These are phyloP conservation scores for Trichoderma atrobrunneum DNA, from an alignment of 2,329 filamentous ascomycete species.

Conservation along the genomic window DNA sequence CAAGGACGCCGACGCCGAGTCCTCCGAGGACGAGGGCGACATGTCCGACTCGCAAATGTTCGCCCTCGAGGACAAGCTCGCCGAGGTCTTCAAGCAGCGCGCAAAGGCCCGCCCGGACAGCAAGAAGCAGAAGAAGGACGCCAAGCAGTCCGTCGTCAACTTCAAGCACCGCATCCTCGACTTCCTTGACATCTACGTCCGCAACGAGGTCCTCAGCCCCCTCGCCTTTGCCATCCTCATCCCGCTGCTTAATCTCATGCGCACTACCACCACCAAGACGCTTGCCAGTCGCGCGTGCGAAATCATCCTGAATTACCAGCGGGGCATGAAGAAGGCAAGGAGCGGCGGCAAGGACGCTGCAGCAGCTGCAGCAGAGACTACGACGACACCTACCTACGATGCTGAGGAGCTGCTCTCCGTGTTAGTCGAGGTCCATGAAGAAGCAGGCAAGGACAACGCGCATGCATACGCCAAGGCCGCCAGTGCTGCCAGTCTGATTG, in stretches of 20 bases:
- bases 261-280: conserved; percentile 73
- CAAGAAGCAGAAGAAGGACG: conserved; percentile 83
- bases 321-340: conserved; percentile 59
- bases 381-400: background rate
- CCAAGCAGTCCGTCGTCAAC: conserved; percentile 83
- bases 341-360: conserved; percentile 26
- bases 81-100: conserved; percentile 79
- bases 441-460: conserved; percentile 61
- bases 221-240: conserved; percentile 68
- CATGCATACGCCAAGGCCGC: conserved; percentile 72
- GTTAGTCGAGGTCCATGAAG: conserved; percentile 65
- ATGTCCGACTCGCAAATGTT: conserved; percentile 98
- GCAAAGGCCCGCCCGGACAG: conserved; percentile 61
- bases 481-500: conserved; percentile 67
- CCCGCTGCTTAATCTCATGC: conserved; percentile 72
- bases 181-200: conserved; percentile 79
- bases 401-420: conserved; percentile 53
- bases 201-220: conserved; percentile 67
- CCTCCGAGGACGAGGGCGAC: conserved; percentile 65
- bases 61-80: conserved; percentile 76
- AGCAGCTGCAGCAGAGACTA: too few species aligned
- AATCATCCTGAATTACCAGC: conserved; percentile 71
- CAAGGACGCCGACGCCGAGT: conserved; percentile 55
- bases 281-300: conserved; percentile 69
- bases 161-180: conserved; percentile 95